Evolutionary conservation across 352 stramenopile genomes (phyloP), one percentile per base, ranked within the genome.

Genomic region (Pythium pectinolyticum): DNA sequence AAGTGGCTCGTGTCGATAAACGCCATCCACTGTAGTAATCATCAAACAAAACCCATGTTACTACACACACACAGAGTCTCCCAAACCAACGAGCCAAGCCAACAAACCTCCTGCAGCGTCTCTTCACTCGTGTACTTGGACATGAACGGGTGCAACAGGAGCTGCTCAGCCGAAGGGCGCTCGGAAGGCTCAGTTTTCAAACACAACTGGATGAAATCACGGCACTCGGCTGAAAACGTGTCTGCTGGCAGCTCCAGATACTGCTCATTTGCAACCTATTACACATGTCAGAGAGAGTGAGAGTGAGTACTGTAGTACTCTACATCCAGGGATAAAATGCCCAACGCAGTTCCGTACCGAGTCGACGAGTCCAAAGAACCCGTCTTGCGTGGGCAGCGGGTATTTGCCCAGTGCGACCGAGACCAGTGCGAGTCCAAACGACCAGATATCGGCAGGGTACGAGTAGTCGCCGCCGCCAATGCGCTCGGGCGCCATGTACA

Each of bases 401-500:
- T 95, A 95, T n/a, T 74, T 85, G 20, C 86, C 86, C 22, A 95
- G 70, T 17, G 86, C 86, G 34, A 95, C 84, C 27, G 82, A 92
- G 37, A 94, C 77, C 14, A 95, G 54, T 2, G 80, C 83, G 25
- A 95, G 67, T 17, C 86, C 86, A 48, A 92, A 95, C 5, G 86
- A 95, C 86, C 86, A 95, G 34, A 95, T 70, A 57, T 95, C 86
- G 30, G 86, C 86, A 84, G 86, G 73, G 67, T 91, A 97, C 9
- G 79, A 94, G 72, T 98, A 98, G 58, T 94, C 86, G 1, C 89
- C 86, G 12, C 90, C 90, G 25, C 85, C 84, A 59, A 98, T 97
- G 15, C 95, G 84, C 70, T 98, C 94, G 20, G 95, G 95, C 2
- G 90, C 89, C 95, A 98, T 98, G 70, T 98, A 98, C 5, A 95